A percentile compares a stretch with the other conserved stretches of the same genome.
phyloP scores from a whole-genome alignment of 2,329 filamentous ascomycete species.

The Exserohilum rostratum region DNA sequence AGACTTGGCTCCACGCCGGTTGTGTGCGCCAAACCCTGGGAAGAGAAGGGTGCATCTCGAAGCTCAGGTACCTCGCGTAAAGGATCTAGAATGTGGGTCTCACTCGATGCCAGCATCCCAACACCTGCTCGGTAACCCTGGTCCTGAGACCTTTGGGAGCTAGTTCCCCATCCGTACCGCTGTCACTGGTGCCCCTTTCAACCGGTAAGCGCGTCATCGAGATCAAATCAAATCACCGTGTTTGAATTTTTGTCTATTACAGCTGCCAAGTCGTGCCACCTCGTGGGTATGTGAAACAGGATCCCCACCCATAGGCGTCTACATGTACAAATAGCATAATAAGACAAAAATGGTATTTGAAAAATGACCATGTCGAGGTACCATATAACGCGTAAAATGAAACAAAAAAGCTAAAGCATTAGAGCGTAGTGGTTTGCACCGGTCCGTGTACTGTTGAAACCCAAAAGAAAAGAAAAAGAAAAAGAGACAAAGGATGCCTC shows the following conservation, averaged over 20 bases:
- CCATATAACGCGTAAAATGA: constrained; percentile 26
- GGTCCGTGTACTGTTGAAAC: constrained; percentile 23
- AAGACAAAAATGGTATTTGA: constrained; percentile 13
- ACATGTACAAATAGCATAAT: constrained; percentile 23
- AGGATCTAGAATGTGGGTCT: constrained; percentile 1
- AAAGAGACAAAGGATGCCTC: background rate
- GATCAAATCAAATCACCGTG: constrained; percentile 13
- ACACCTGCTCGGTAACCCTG: background rate
- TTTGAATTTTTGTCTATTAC: constrained; percentile 35
- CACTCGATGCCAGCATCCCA: background rate
- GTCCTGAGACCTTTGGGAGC: background rate
- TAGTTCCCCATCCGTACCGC: background rate
- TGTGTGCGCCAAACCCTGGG: constrained; percentile 1
- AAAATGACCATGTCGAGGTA: constrained; percentile 19
- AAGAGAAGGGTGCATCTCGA: background rate
- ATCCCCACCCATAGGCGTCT: constrained; percentile 21
- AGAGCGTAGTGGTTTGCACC: constrained; percentile 20
- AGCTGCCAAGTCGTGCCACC: constrained; percentile 32
- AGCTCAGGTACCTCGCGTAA: constrained; percentile 3
- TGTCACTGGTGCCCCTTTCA: background rate
- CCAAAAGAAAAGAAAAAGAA: background rate
- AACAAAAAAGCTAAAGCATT: constrained; percentile 25
- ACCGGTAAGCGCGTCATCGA: background rate
- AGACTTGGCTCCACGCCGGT: background rate
- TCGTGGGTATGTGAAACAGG: constrained; percentile 30